phyloP scores from a whole-genome alignment of 2,329 filamentous ascomycete genomes.

The Dothidotthia symphoricarpi region DNA sequence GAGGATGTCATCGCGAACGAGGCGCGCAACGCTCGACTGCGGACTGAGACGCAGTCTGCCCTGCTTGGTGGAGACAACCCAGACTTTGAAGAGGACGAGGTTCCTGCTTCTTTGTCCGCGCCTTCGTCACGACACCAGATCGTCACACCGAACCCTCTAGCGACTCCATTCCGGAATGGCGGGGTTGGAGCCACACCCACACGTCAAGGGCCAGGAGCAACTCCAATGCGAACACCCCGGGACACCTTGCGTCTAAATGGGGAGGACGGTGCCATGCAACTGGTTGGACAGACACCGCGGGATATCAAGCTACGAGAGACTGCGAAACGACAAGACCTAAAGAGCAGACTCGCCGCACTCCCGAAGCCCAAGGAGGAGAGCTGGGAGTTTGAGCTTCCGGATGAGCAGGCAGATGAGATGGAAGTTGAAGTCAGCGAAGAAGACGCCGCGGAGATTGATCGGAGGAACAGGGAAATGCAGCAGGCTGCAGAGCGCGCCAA shows the following conservation, averaged over 20 bases:
- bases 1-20: conserved; percentile 97
- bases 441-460: conserved; percentile 72
- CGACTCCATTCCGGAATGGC: conserved; percentile 72
- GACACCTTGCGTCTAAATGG: conserved; percentile 84
- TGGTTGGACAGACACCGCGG: conserved; percentile 71
- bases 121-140: conserved; percentile 76
- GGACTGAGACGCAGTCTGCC: conserved; percentile 92
- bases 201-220: conserved; percentile 65
- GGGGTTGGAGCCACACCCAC: conserved; percentile 67
- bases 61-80: conserved; percentile 93
- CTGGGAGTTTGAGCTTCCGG: conserved; percentile 89
- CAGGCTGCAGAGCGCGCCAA: conserved; percentile 69
- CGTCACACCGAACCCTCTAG: conserved; percentile 92
- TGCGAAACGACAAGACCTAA: conserved; percentile 66
- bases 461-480: conserved; percentile 59
- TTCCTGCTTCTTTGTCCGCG: conserved; percentile 85
- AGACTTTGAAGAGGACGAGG: conserved; percentile 74
- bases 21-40: conserved; percentile 85
- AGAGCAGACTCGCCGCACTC: conserved; percentile 72
- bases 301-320: conserved; percentile 72
- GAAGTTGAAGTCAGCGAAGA: conserved; percentile 59
- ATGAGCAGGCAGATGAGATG: conserved; percentile 66
- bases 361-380: conserved; percentile 92
- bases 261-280: conserved; percentile 60
- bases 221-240: conserved; percentile 82